Evolutionary conservation across 225 moss, liverwort and hornwort genomes (phyloP).

Genomic region (Marchantia paleacea): DNA sequence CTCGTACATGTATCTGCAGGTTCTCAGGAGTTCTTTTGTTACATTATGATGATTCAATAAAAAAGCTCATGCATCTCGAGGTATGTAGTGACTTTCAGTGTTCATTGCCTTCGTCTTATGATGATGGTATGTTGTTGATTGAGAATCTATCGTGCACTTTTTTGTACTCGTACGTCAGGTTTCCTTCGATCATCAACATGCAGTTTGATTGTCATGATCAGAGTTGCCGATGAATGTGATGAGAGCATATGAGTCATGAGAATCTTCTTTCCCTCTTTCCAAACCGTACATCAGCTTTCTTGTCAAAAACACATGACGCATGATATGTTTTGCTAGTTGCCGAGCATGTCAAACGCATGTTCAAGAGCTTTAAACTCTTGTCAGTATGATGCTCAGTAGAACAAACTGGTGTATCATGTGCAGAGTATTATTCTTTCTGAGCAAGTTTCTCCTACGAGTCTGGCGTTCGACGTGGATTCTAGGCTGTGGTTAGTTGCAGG

Average conservation of each 20-base stretch:
- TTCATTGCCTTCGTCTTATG: not conserved
- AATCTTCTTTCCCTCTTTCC: conserved; percentile 12
- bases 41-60: conserved; percentile 50
- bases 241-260: not conserved
- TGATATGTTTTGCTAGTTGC: not conserved
- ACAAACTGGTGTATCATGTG: conserved; percentile 20
- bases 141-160: not conserved
- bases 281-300: conserved; percentile 7
- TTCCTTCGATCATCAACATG: not conserved
- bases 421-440: conserved; percentile 64
- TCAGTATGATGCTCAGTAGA: conserved; percentile 5
- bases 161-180: not conserved
- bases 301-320: not conserved
- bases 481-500: conserved; percentile 85
- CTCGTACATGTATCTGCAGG: conserved; percentile 38
- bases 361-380: not conserved
- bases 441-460: conserved; percentile 67
- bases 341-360: not conserved
- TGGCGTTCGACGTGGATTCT: conserved; percentile 61
- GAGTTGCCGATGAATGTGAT: not conserved
- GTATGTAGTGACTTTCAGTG: conserved; percentile 31
- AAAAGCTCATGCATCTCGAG: conserved; percentile 64
- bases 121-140: not conserved
- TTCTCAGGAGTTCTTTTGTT: conserved; percentile 83
- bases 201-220: not conserved